Conservation (phyloP, 1,284 basidiomycete species). For the Spongispora temasekensis region DNA sequence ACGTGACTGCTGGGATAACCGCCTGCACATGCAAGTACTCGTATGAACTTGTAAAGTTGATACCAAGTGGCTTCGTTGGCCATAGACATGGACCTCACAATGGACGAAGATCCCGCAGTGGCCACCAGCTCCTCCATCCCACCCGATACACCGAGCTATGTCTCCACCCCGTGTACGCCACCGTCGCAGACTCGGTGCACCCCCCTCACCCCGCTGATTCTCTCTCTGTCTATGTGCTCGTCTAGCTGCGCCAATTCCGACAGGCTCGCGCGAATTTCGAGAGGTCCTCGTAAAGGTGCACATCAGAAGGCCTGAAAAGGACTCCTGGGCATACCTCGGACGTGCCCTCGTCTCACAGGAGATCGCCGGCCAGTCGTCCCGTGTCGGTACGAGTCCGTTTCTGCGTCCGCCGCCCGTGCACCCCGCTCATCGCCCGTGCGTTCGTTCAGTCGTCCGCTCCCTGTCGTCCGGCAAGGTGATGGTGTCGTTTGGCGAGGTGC, state of each 20-base stretch:
- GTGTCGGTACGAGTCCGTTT: constrained; percentile 59
- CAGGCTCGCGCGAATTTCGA: constrained; percentile 55
- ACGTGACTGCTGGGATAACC: too few relatives aligned
- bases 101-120: constrained; percentile 37
- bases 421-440: neutral
- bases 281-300: constrained; percentile 84
- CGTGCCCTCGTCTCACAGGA: constrained; percentile 74
- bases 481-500: constrained; percentile 70
- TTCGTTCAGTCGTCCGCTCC: constrained; percentile 62
- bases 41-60: too few relatives aligned
- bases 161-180: constrained; percentile 22
- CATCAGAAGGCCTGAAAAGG: constrained; percentile 71
- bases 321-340: constrained; percentile 79
- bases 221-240: neutral
- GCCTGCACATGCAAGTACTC: too few relatives aligned
- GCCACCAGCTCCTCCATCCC: constrained; percentile 22
- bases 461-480: constrained; percentile 66
- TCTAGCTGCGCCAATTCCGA: constrained; percentile 31
- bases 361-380: constrained; percentile 66
- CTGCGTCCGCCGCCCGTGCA: constrained; percentile 14
- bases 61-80: too few relatives aligned
- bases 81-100: constrained; percentile 36
- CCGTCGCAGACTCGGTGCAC: neutral
- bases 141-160: constrained; percentile 16
- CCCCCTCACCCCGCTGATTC: constrained; percentile 14